phyloP scores from a whole-genome alignment of 2,329 filamentous ascomycete genomes.

The Xylariaceae sp. region DNA sequence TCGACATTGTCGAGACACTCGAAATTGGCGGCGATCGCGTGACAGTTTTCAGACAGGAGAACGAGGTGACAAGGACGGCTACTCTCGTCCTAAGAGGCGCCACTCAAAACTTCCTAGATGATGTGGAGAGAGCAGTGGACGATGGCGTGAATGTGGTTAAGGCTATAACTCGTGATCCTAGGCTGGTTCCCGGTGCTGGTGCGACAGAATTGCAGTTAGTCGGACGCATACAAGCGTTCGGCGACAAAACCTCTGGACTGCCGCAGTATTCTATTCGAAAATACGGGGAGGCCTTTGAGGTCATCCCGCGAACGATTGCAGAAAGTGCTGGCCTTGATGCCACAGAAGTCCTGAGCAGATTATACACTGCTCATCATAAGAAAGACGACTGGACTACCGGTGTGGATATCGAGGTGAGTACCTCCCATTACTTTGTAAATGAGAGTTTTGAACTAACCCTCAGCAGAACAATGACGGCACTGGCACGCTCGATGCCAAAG shows the following conservation, averaged over 20 bases:
- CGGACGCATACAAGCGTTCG: conserved; percentile 83
- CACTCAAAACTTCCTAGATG: conserved; percentile 96
- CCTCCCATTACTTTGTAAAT: neutral
- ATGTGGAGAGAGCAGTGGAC: conserved; percentile 93
- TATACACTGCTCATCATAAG: conserved; percentile 92
- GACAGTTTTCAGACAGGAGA: conserved; percentile 96
- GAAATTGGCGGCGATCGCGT: conserved; percentile 98
- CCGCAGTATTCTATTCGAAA: conserved; percentile 97
- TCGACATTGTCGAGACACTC: conserved; percentile 93
- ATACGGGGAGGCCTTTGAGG: conserved; percentile 95
- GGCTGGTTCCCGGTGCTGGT: conserved; percentile 88
- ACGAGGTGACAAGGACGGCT: conserved; percentile 84
- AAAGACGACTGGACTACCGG: conserved; percentile 85
- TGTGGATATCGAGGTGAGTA: conserved; percentile 77
- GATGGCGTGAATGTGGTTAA: conserved; percentile 99
- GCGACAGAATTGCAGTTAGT: conserved; percentile 92
- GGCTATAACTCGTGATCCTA: conserved; percentile 89
- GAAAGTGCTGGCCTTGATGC: conserved; percentile 95
- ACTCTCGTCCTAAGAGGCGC: conserved; percentile 92
- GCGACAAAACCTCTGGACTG: conserved; percentile 87
- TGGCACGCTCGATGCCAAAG: conserved; percentile 79
- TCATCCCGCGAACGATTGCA: conserved; percentile 87
- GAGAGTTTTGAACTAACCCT: conserved; percentile 5
- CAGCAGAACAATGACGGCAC: conserved; percentile 12
- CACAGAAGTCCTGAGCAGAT: conserved; percentile 87